These are phyloP conservation scores for Crucibulum laeve DNA, from an alignment of 768 basidiomycete species.

Conservation along the genomic window DNA sequence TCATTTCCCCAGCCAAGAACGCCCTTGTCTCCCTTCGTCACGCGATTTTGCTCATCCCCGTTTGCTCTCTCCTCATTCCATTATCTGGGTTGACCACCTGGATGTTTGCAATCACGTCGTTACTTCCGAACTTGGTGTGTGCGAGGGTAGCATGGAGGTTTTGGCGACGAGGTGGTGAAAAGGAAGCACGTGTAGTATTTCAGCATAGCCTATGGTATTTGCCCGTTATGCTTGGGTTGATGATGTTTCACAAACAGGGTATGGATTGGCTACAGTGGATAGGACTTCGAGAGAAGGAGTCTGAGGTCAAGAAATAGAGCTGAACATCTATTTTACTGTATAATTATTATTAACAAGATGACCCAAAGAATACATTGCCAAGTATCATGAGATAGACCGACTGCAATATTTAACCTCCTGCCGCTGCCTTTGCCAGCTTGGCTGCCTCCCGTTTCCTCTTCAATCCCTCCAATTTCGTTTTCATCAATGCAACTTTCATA, in stretches of 20 bases:
- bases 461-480: conserved; percentile 59
- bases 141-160: conserved; percentile 69
- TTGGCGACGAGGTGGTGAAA: conserved; percentile 67
- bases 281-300: conserved; percentile 29
- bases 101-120: conserved; percentile 75
- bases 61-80: conserved; percentile 79
- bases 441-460: conserved; percentile 29
- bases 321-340: background rate
- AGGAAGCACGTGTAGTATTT: conserved; percentile 74
- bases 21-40: conserved; percentile 84
- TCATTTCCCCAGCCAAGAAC: conserved; percentile 74
- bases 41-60: conserved; percentile 66
- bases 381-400: background rate
- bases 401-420: background rate
- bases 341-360: background rate
- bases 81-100: conserved; percentile 92
- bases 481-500: conserved; percentile 63
- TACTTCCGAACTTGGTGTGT: conserved; percentile 73
- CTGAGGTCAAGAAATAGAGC: conserved; percentile 6
- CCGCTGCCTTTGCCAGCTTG: conserved; percentile 14
- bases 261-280: conserved; percentile 72
- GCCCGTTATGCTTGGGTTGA: conserved; percentile 82
- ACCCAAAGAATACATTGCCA: background rate
- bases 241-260: conserved; percentile 94
- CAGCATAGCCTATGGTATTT: conserved; percentile 86